These are phyloP conservation scores for Globisporangium spiculum DNA, from an alignment of 352 stramenopile genomes.

Conservation along the genomic window DNA sequence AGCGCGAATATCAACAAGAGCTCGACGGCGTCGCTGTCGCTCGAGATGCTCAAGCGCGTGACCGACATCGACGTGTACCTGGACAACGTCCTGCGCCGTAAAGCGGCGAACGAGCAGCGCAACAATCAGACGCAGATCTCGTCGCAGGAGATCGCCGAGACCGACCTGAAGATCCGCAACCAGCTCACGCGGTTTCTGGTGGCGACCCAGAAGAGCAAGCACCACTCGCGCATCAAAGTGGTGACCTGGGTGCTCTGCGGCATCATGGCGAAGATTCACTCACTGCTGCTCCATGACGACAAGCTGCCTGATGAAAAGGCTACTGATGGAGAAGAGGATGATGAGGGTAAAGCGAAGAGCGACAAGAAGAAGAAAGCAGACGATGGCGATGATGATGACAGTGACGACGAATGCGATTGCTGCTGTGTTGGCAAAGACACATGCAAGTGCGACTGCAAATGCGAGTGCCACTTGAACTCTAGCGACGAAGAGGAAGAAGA, in stretches of 20 bases:
- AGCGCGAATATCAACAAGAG: conserved; percentile 11
- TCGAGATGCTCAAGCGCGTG: conserved; percentile 79
- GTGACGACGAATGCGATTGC: conserved; percentile 74
- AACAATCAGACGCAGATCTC: conserved; percentile 45
- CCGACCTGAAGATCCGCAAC: conserved; percentile 72
- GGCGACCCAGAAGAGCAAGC: conserved; percentile 67
- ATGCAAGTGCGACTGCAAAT: conserved; percentile 56
- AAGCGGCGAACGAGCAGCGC: conserved; percentile 35
- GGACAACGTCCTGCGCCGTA: conserved; percentile 72
- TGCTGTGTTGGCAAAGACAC: conserved; percentile 61
- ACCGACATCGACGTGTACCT: conserved; percentile 82
- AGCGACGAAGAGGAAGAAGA: conserved; percentile 38
- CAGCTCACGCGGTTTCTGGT: conserved; percentile 75
- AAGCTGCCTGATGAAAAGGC: conserved; percentile 44
- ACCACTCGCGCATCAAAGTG: conserved; percentile 81
- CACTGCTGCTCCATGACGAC: conserved; percentile 65
- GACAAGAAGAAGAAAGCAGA: conserved; percentile 20
- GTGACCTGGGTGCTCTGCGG: conserved; percentile 86
- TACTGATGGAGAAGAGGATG: conserved; percentile 18
- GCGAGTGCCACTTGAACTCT: conserved; percentile 66
- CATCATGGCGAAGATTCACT: conserved; percentile 83
- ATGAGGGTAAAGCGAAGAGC: conserved; percentile 56
- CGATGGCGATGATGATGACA: conserved; percentile 40
- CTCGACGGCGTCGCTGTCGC: conserved; percentile 49
- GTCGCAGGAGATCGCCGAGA: conserved; percentile 68